Base-by-base conservation (phyloP, 768 basidiomycete genomes). In the Atractiella rhizophila region DNA sequence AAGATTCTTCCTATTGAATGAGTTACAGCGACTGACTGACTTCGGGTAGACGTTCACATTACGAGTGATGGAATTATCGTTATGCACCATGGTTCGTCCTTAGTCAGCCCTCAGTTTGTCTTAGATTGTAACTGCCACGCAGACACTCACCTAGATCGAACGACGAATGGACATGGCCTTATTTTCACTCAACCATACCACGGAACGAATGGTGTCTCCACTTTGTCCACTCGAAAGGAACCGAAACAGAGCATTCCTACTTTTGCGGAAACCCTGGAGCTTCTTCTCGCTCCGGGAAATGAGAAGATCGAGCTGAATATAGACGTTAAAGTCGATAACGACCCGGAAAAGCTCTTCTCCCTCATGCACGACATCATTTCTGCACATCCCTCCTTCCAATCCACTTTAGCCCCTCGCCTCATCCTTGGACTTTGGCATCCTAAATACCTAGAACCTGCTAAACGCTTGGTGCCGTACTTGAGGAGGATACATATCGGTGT, bases 321-420 rank as follows among this genome's bases (percentile, higher is more conserved):
- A 24, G 88, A 96, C 56, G 79, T 91, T 56, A 98, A 98, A 61
- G 68, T 75, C 21, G 73, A 82, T 54, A 96, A 94, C 55, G 72
- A 85, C 54, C 83, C 88, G 1, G 72, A 71, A 42, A 69, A 68
- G n/a, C 66, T 88, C 25, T 91, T 86, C 62, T 55, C 60, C 19
- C 62, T 85, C 31, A 81, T 91, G 71, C 67, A 78, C 60, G 57
- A 59, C 29, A 63, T 48, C 43, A 71, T 88, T 44, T 63, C 68
- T 12, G 51, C 64, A 6, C 69, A 82, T 45, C 63, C 68, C 1
- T 63, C 68, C 24, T 88, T 76, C 76, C 68, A 81, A 59, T 72
- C 68, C 7, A 57, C 51, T 28, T 70, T 88, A 38, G 80, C 76
- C 2, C 81, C 80, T 0, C 68, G 82, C 15, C 70, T 83, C 52